A percentile compares a stretch with the other conserved stretches of the same genome.
phyloP scores from a whole-genome alignment of 2,329 filamentous ascomycete genomes.

The Rhexocercosporidium sp. region DNA sequence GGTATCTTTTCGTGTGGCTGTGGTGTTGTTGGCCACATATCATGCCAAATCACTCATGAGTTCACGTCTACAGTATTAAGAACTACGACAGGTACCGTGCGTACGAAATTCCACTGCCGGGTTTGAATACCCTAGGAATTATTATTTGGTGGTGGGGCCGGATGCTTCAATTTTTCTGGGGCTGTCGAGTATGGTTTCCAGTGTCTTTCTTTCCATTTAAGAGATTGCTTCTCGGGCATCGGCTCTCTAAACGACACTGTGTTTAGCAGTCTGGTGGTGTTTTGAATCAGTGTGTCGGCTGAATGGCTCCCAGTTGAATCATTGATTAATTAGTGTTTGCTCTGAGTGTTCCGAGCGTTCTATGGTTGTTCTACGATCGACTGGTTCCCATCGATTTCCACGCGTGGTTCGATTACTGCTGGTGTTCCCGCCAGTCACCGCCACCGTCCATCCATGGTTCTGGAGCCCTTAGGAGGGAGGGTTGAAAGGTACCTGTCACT shows the following conservation, averaged over 20 bases:
- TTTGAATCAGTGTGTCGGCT: slow-evolving; percentile 16
- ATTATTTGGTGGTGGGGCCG: background rate
- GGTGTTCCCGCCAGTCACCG: slow-evolving; percentile 5
- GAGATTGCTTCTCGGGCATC: background rate
- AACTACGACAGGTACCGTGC: background rate
- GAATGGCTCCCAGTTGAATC: background rate
- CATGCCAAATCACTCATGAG: background rate
- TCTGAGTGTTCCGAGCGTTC: background rate
- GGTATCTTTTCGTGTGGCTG: background rate
- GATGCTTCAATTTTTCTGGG: background rate
- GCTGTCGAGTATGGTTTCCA: background rate
- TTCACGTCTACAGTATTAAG: background rate
- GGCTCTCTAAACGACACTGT: background rate
- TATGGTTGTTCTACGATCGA: slow-evolving; percentile 4
- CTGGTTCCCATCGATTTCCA: background rate
- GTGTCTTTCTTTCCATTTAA: background rate
- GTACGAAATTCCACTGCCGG: background rate
- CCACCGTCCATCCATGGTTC: background rate
- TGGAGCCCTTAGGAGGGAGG: background rate
- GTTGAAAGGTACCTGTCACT: background rate
- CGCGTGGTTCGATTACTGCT: background rate
- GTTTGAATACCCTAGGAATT: background rate
- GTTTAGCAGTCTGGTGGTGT: background rate
- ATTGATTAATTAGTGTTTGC: background rate
- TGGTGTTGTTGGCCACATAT: slow-evolving; percentile 5